A percentile compares a stretch with the other conserved stretches of the same genome.
Conservation (phyloP, 805 yeast species). For the Saturnispora sanitii region DNA sequence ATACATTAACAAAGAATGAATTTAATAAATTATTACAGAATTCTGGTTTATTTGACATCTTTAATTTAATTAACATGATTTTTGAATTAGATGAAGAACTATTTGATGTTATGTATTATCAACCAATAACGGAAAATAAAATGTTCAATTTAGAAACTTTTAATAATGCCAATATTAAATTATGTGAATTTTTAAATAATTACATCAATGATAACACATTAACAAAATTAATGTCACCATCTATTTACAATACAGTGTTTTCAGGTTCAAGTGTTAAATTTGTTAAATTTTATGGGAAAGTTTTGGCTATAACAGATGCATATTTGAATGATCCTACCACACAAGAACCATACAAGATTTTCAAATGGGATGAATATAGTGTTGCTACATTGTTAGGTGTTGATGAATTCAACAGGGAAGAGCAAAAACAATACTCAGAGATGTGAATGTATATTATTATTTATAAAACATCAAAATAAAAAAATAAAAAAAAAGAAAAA, state of each 20-base stretch:
- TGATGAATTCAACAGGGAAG: constrained; percentile 28
- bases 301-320: constrained; percentile 29
- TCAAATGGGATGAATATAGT: constrained; percentile 49
- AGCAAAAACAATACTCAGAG: constrained; percentile 1
- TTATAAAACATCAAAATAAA: neutral
- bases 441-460: neutral
- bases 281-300: constrained; percentile 36
- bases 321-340: constrained; percentile 26
- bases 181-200: constrained; percentile 46
- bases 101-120: constrained; percentile 52
- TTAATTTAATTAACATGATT: constrained; percentile 62
- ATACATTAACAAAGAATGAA: constrained; percentile 35
- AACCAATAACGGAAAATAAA: constrained; percentile 55
- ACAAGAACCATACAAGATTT: constrained; percentile 21
- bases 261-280: constrained; percentile 40
- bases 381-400: constrained; percentile 66
- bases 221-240: constrained; percentile 54
- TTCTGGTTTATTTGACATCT: constrained; percentile 48
- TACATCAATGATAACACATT: constrained; percentile 51
- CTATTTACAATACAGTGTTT: constrained; percentile 46
- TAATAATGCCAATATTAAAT: constrained; percentile 31
- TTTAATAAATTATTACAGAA: constrained; percentile 38
- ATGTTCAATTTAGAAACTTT: constrained; percentile 39
- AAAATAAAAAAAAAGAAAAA: neutral
- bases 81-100: constrained; percentile 51